These are phyloP conservation scores for Pseudogymnoascus sp. DNA, from an alignment of 2,329 filamentous ascomycete genomes.

Conservation along the genomic window DNA sequence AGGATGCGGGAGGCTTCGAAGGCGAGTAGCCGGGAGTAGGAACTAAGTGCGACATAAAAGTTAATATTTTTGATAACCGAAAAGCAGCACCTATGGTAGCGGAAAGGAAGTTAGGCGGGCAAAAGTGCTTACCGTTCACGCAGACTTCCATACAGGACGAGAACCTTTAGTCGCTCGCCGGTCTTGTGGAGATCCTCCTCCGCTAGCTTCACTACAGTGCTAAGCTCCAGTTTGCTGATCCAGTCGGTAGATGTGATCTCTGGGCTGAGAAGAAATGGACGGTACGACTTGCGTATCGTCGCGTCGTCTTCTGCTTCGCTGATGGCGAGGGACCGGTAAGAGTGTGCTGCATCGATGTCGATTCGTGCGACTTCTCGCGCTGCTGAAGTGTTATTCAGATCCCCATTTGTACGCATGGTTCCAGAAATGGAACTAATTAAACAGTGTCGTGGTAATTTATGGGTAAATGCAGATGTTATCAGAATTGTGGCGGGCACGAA, in stretches of 20 bases:
- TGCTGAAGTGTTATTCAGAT: slow-evolving; percentile 31
- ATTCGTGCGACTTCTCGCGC: slow-evolving; percentile 18
- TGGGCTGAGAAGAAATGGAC: slow-evolving; percentile 48
- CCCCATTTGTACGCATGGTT: slow-evolving; percentile 21
- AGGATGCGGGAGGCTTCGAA: slow-evolving; percentile 55
- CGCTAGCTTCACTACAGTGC: slow-evolving; percentile 44
- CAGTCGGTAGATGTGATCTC: slow-evolving; percentile 42
- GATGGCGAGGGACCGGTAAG: slow-evolving; percentile 37
- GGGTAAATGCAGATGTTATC: background rate
- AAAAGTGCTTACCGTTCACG: slow-evolving; percentile 31
- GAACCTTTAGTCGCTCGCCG: slow-evolving; percentile 41
- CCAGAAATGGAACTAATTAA: background rate
- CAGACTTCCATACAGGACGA: slow-evolving; percentile 57
- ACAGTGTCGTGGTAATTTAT: background rate
- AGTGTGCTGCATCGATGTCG: slow-evolving; percentile 22
- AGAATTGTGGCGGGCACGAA: background rate
- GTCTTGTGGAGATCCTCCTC: slow-evolving; percentile 37
- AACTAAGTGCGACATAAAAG: slow-evolving; percentile 32
- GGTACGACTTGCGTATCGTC: slow-evolving; percentile 41
- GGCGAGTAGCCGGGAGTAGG: slow-evolving; percentile 54
- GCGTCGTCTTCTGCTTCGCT: slow-evolving; percentile 40
- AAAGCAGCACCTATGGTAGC: background rate
- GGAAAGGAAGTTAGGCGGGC: background rate
- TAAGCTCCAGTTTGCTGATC: slow-evolving; percentile 50
- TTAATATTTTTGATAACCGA: background rate